phyloP scores from a whole-genome alignment of 192 early-diverging fungal genomes.

The Rhizophagus clarus region DNA sequence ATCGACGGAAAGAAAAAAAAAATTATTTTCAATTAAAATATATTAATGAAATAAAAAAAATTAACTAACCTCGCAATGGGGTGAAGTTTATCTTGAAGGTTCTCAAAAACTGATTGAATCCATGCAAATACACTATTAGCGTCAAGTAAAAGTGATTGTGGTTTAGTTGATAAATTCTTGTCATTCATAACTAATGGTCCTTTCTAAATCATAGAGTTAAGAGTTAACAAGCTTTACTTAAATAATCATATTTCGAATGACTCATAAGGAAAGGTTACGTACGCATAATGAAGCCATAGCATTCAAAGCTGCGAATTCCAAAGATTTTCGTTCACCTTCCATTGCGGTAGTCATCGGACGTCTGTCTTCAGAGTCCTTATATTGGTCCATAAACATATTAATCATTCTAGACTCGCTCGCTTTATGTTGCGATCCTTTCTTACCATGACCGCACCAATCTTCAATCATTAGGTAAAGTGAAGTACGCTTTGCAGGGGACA shows the following conservation, averaged over 20 bases:
- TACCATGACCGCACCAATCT: constrained; percentile 90
- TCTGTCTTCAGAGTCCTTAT: constrained; percentile 74
- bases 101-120: constrained; percentile 67
- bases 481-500: constrained; percentile 79
- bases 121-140: constrained; percentile 56
- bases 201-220: constrained; percentile 10
- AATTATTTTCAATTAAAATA: neutral
- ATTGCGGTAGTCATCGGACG: constrained; percentile 59
- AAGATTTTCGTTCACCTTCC: constrained; percentile 74
- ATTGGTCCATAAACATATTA: constrained; percentile 62
- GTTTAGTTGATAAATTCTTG: neutral
- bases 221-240: neutral
- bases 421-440: constrained; percentile 50
- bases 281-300: constrained; percentile 89
- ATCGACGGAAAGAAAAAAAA: neutral
- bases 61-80: constrained; percentile 54
- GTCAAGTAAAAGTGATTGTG: constrained; percentile 41
- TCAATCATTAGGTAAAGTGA: constrained; percentile 85
- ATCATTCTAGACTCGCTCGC: constrained; percentile 76
- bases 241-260: neutral
- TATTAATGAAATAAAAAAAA: neutral
- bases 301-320: constrained; percentile 80
- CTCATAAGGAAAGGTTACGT: constrained; percentile 25
- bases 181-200: constrained; percentile 2
- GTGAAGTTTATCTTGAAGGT: constrained; percentile 55